Evolutionary conservation across 2,329 filamentous ascomycete species (phyloP).

Genomic region (Ceratocystis smalleyi): DNA sequence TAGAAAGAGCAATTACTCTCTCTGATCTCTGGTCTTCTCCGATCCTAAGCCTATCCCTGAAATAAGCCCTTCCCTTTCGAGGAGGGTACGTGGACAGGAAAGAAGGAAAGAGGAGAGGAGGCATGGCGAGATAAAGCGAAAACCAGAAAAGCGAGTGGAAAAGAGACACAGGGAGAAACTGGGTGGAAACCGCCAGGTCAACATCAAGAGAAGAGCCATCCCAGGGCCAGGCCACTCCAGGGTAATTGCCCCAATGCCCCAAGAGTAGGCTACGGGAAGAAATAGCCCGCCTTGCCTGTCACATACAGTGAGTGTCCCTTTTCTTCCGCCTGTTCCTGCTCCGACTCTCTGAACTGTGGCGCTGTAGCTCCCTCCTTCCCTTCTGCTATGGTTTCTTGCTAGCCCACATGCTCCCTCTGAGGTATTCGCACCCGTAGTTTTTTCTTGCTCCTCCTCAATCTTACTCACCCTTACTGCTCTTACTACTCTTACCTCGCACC

Average conservation of each 20-base stretch:
- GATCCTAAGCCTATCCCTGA: neutral
- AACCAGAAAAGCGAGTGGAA: neutral
- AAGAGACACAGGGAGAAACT: neutral
- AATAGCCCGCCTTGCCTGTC: neutral
- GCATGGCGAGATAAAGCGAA: neutral
- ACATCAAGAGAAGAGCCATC: neutral
- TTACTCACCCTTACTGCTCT: neutral
- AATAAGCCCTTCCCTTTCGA: neutral
- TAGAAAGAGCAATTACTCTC: conserved; percentile 1
- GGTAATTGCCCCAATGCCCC: too few relatives aligned
- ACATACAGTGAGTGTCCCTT: neutral
- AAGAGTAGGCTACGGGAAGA: neutral
- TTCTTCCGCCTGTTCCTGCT: neutral
- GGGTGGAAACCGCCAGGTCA: neutral
- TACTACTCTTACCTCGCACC: too few relatives aligned
- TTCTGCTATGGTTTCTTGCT: neutral
- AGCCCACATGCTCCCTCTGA: neutral
- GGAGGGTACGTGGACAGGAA: neutral
- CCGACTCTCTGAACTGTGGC: neutral
- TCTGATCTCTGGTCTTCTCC: neutral
- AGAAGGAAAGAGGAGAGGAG: neutral
- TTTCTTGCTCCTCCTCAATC: neutral
- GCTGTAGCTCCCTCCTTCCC: neutral
- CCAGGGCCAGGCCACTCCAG: too few relatives aligned
- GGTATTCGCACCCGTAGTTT: neutral